Base-by-base conservation (phyloP, 208 protist species). In the Trypanosoma melophagium region DNA sequence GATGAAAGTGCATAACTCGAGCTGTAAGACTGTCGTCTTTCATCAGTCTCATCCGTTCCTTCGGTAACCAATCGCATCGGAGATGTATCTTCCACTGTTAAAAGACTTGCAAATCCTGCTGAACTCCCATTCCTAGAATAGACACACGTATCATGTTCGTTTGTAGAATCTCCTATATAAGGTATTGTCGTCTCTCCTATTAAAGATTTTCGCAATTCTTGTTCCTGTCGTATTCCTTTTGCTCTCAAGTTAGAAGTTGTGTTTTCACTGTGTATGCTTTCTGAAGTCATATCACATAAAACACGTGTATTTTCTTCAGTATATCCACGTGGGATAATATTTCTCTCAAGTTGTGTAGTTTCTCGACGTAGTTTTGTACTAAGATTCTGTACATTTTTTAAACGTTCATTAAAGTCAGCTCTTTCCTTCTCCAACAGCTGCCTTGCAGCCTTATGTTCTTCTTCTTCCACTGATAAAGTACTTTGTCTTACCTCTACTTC, bases 401-500 rank as follows among this genome's bases (percentile, higher is more conserved):
- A 40, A 35, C 60, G 62, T 45, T 12, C 49, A 12, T 50, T 41
- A 21, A 63, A 64, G 35, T 51, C 55, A 44, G 28, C 41, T 3
- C 49, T 56, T 28, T 80, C 69, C 24, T 51, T 35, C 16, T 71
- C 66, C 8, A 76, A 66, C 35, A 41, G 54, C 40, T 60, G 38
- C 28, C 63, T 59, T 7, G 67, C 64, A 17, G 44, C 13, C 28
- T 53, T 51, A 47, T 65, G 56, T 42, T 76, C 66, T 24, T 40
- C 49, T 47, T 65, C 52, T n/a, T 63, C 78, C 10, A 66, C 66
- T n/a, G 76, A 69, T 31, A 74, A 21, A 2, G 44, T 50, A 1
- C 7, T 60, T 16, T 73, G 71, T 51, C 73, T 75, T 19, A 58
- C 67, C 58, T 77, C 69, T 14, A 75, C 45, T 51, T 72, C 66